Base-by-base conservation (phyloP, 305 asterid species). In the Fraxinus velutina region DNA sequence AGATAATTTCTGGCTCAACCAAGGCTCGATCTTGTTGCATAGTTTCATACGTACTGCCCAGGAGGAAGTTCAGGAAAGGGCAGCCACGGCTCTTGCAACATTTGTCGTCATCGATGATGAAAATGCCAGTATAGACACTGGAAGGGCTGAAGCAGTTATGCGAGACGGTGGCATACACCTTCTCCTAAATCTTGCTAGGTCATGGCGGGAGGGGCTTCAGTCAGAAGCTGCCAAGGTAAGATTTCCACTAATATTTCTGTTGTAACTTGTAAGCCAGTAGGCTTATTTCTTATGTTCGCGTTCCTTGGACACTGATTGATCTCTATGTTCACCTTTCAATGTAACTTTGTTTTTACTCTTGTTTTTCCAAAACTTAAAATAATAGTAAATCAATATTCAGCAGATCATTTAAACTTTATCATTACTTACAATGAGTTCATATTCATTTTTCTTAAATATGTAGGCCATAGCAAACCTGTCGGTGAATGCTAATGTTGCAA, bases 61-160 rank as follows among this genome's bases (percentile, higher is more conserved):
- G 77, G 98, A 92, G 89, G 99, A 94, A 87, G 97, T 95, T 86
- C 97, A 92, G 88, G 99, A 95, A 87, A 89, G 97, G 87, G 97
- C 98, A 73, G 99, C 97, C 78, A 91, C 94, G 1, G 96, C 97
- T 83, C 92, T 93, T 79, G 97, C 97, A 71, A 93, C 93, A 75
- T 95, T 92, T 87, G 97, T 94, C 12, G 93, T 92, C 85, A 90
- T 88, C 24, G 98, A 93, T 79, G 97, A 95, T 80, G 99, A 92
- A 88, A 95, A 89, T 88, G 91, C 95, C 44, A 90, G 88, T 83
- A 91, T 94, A 44, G 95, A 95, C 80, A 87, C 91, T 80, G 89
- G 90, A 88, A 88, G 96, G 87, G 98, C 97, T 27, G 97, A 93
- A 88, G 92, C 95, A 75, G 97, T 93, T 77, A 85, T 95, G 94